Evolutionary conservation across 75 land plant species (phyloP), one percentile per base, ranked within the genome.

Genomic region (Pinus albicaulis): DNA sequence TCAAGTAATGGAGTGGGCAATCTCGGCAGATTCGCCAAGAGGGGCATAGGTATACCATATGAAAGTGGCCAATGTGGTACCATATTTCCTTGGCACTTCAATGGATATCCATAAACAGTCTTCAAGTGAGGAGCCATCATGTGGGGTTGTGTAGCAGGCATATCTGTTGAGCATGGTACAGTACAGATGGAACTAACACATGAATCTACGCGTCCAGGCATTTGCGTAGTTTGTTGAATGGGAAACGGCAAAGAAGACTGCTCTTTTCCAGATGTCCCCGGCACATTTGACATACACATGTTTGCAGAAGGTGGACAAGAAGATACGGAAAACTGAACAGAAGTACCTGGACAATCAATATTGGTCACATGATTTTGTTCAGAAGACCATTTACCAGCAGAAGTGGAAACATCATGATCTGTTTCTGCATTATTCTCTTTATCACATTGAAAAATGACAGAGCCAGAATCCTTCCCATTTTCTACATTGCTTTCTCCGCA

Each of bases 1-100:
- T 72, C 82, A 7, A 12, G n/a, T 41, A 44, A 58, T 56, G 52
- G 70, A 31, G 41, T 53, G 6, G 75, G 73, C n/a, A 78, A 76
- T 19, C 76, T 81, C 8, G 83, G 86, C 75, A 59, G 69, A 48
- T 85, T 82, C 69, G 82, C 61, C 63, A 85, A 22, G 7, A 79
- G 56, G 28, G 68, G n/a, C 7, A 82, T 26, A 65, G 92, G 89
- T 55, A 90, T 81, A 73, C 74, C 74, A 86, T 85, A 88, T 19
- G 88, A 85, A 20, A 88, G 81, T 24, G 82, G 72, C 55, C 81
- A 73, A 56, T 83, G 63, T 13, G 86, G 74, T 7, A 26, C 69
- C 56, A 83, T 82, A 66, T 73, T 79, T n/a, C 74, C 70, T 76
- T 85, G 87, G 23, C 61, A 56, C 71, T 79, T 57, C 20, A 59